Conservation (phyloP, 78 protist genomes). For the Anaeramoeba ignava region DNA sequence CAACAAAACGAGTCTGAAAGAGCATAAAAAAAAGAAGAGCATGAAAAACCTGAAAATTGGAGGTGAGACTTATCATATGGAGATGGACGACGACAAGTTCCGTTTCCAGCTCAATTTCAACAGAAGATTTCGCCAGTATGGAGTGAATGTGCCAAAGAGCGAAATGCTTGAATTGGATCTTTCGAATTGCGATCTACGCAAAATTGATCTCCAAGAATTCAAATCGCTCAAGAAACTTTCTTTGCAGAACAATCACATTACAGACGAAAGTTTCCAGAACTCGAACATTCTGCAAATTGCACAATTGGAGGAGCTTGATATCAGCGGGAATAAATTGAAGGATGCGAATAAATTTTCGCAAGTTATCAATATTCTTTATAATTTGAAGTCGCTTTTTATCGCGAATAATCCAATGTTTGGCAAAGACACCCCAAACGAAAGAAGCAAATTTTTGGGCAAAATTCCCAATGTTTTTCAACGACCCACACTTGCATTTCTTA, state of each 20-base stretch:
- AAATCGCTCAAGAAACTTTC: background rate
- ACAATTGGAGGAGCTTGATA: background rate
- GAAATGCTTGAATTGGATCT: background rate
- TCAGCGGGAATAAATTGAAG: background rate
- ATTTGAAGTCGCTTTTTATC: background rate
- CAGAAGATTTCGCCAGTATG: background rate
- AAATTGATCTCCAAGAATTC: background rate
- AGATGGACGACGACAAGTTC: background rate
- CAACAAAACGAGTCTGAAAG: background rate
- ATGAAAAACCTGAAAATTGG: no score
- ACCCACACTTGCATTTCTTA: background rate
- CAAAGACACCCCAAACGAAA: background rate
- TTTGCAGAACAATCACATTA: background rate
- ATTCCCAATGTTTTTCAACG: background rate
- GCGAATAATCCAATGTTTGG: background rate
- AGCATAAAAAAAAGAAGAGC: no score
- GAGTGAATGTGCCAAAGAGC: background rate
- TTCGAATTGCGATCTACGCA: background rate
- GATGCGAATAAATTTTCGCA: background rate
- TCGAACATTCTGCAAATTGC: background rate
- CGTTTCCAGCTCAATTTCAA: background rate
- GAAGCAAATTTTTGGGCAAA: background rate
- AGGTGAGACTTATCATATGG: no score
- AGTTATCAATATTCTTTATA: background rate
- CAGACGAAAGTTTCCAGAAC: background rate